Evolutionary conservation across 495 filamentous ascomycete species (phyloP).

Genomic region (Margaritispora aquatica): DNA sequence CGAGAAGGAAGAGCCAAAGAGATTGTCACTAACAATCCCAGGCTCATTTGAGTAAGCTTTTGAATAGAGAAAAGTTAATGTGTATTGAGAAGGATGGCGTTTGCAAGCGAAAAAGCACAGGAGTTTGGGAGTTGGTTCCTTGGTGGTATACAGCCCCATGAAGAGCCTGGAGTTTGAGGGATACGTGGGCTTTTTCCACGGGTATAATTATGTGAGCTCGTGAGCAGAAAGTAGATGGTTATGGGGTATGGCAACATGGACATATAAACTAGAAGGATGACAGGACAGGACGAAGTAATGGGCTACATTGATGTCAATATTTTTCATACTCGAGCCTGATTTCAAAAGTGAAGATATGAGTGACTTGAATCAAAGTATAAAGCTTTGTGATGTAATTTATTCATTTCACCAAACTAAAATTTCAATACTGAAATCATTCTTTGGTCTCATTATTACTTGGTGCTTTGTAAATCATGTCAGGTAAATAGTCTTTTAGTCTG

Average conservation of each 20-base stretch:
- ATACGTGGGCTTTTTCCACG: background rate
- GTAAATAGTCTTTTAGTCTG: background rate
- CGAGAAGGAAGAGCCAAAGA: conserved; percentile 13
- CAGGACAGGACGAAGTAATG: background rate
- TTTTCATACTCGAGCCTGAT: background rate
- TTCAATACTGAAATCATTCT: no score
- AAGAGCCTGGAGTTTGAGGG: conserved; percentile 4
- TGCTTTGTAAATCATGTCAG: background rate
- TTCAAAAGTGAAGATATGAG: no score
- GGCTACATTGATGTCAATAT: background rate
- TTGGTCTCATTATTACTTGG: background rate
- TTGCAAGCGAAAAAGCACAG: background rate
- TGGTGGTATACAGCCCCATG: background rate
- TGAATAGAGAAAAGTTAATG: background rate
- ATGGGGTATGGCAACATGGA: background rate
- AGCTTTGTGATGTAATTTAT: no score
- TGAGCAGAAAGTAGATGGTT: background rate
- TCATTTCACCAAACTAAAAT: no score
- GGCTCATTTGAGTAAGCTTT: conserved; percentile 13
- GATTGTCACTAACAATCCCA: conserved; percentile 25
- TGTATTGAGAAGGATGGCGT: conserved; percentile 2
- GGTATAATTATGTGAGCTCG: conserved; percentile 14
- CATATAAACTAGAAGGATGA: conserved; percentile 6
- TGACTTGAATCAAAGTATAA: no score
- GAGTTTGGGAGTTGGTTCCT: background rate